These are phyloP conservation scores for Leccinum huronense DNA, from an alignment of 1,284 basidiomycete genomes.

Conservation along the genomic window DNA sequence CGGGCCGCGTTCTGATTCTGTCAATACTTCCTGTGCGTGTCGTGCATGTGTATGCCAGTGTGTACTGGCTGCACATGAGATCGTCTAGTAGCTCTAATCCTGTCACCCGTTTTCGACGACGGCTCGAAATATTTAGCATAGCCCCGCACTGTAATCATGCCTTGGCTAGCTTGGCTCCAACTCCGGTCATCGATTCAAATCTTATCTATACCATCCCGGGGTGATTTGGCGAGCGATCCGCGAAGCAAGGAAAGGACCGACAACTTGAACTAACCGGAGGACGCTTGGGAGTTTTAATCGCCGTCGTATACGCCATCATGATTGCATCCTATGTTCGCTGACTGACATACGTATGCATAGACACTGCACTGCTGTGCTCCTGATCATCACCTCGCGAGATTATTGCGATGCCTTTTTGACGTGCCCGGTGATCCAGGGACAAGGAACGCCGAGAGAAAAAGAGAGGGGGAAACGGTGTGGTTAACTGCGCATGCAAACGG, in stretches of 20 bases:
- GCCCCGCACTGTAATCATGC: background rate
- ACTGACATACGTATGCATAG: background rate
- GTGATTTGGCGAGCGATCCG: constrained; percentile 16
- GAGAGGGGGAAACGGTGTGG: background rate
- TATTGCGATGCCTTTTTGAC: background rate
- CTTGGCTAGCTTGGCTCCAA: background rate
- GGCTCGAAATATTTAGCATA: background rate
- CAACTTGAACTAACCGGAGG: background rate
- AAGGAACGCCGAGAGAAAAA: background rate
- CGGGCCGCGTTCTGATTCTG: background rate
- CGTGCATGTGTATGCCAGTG: background rate
- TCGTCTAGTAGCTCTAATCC: background rate
- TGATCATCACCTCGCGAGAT: background rate
- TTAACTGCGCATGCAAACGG: background rate
- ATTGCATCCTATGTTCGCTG: background rate
- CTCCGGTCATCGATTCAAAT: background rate
- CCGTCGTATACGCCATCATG: background rate
- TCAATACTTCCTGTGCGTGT: background rate
- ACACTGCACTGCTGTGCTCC: background rate
- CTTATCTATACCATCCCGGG: background rate
- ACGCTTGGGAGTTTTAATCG: constrained; percentile 10
- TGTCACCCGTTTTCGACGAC: background rate
- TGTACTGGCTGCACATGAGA: background rate
- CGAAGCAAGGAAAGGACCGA: constrained; percentile 21
- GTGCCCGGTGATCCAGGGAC: background rate